Conservation (phyloP, 192 early-diverging fungal species). For the Coemansia sp. region DNA sequence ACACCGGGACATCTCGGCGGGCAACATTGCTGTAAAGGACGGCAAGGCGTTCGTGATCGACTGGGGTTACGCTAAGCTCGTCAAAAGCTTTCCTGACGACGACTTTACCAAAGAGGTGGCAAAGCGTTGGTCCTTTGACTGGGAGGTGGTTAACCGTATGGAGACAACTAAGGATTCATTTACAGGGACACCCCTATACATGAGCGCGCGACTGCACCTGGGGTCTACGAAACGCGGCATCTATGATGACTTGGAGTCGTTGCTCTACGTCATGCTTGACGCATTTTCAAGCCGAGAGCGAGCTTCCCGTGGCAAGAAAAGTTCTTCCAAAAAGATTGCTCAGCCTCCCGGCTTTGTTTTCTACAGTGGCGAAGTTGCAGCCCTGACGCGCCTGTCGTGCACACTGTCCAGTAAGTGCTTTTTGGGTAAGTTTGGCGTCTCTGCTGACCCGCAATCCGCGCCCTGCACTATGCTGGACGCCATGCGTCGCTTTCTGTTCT, state of each 20-base stretch:
- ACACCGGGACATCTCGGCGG: slow-evolving; percentile 24
- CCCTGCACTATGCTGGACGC: no score
- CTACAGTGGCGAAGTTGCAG: not conserved
- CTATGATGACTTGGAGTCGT: slow-evolving; percentile 21
- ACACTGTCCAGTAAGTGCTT: not conserved
- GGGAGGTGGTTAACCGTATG: not conserved
- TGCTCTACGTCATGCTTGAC: slow-evolving; percentile 7
- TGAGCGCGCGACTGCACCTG: slow-evolving; percentile 10
- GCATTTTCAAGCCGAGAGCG: not conserved
- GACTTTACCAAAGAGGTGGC: no score
- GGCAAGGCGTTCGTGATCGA: not conserved
- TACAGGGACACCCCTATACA: slow-evolving; percentile 9
- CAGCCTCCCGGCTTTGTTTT: not conserved
- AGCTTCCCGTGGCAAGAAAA: no score
- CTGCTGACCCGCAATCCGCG: no score
- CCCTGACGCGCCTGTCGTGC: not conserved
- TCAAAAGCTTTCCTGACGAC: no score
- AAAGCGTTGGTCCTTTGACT: not conserved
- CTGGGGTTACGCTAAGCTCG: slow-evolving; percentile 14
- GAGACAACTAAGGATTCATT: not conserved
- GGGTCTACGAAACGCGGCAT: not conserved
- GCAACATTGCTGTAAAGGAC: slow-evolving; percentile 10
- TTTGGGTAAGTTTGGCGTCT: no score
- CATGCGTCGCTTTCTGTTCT: not conserved
- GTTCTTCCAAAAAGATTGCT: no score